phyloP scores from a whole-genome alignment of 768 basidiomycete genomes.

The Cubamyces lactineus region DNA sequence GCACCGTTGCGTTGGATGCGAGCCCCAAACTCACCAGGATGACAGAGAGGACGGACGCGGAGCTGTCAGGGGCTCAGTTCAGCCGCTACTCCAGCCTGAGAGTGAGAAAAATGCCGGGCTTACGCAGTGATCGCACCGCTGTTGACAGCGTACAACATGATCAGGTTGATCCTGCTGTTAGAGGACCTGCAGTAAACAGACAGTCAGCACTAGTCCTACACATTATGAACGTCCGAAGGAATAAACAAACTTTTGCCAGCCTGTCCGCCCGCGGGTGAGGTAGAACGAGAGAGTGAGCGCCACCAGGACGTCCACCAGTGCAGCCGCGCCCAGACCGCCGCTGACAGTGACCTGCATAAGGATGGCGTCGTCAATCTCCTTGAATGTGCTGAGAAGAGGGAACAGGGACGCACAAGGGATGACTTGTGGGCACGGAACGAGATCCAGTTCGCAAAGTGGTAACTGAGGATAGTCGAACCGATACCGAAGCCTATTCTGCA shows the following conservation, averaged over 20 bases:
- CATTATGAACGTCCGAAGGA: background rate
- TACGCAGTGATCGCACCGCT: slow-evolving; percentile 22
- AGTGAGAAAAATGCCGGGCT: background rate
- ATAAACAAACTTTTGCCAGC: slow-evolving; percentile 4
- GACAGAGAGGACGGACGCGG: slow-evolving; percentile 19
- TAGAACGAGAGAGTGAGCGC: slow-evolving; percentile 22
- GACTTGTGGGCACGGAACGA: slow-evolving; percentile 13
- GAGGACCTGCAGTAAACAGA: background rate
- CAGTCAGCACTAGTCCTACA: background rate
- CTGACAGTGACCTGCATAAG: slow-evolving; percentile 6
- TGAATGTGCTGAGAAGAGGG: too few relatives aligned
- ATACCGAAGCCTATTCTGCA: slow-evolving; percentile 20
- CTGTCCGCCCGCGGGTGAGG: slow-evolving; percentile 11
- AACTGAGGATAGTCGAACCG: slow-evolving; percentile 19
- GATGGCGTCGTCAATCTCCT: background rate
- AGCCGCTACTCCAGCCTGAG: background rate
- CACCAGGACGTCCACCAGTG: slow-evolving; percentile 17
- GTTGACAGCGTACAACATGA: slow-evolving; percentile 22
- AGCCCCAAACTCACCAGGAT: slow-evolving; percentile 9
- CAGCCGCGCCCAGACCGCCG: slow-evolving; percentile 17
- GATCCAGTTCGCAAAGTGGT: slow-evolving; percentile 6
- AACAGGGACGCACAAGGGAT: slow-evolving; percentile 2
- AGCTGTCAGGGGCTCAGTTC: background rate
- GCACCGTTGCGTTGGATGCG: background rate
- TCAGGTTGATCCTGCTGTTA: slow-evolving; percentile 16